These are phyloP conservation scores for Discostella stelligeroides DNA, from an alignment of 108 stramenopile genomes.

Conservation along the genomic window DNA sequence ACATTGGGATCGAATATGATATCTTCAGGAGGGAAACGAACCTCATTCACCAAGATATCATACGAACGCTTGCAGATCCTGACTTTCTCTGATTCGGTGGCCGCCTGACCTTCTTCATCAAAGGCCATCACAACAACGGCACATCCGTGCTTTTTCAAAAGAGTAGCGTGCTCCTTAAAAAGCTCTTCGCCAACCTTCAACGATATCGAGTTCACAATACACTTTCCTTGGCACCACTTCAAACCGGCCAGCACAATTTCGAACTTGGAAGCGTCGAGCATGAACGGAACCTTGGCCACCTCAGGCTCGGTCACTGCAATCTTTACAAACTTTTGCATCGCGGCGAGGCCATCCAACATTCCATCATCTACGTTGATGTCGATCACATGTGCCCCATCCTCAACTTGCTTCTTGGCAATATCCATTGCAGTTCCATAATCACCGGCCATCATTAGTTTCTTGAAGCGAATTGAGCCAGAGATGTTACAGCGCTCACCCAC, in stretches of 20 bases:
- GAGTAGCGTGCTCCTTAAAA: conserved; percentile 95
- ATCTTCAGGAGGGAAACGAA: conserved; percentile 98
- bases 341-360: conserved; percentile 95
- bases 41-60: conserved; percentile 96
- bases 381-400: conserved; percentile 97
- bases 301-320: conserved; percentile 98
- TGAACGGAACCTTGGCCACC: conserved; percentile 95
- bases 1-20: conserved; percentile 99
- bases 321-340: conserved; percentile 99
- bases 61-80: conserved; percentile 99
- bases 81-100: conserved; percentile 95
- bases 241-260: conserved; percentile 94
- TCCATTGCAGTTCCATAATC: conserved; percentile 97
- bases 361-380: conserved; percentile 99
- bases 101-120: conserved; percentile 99
- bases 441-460: conserved; percentile 96
- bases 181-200: conserved; percentile 98
- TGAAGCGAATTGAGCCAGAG: conserved; percentile 94
- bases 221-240: conserved; percentile 98
- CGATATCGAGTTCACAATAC: conserved; percentile 97
- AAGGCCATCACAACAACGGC: conserved; percentile 99
- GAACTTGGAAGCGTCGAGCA: conserved; percentile 99
- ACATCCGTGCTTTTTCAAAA: conserved; percentile 96
- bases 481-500: conserved; percentile 98
- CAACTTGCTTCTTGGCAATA: conserved; percentile 98